phyloP scores from a whole-genome alignment of 2,329 filamentous ascomycete species.

The Reticulascus tulasneorum region DNA sequence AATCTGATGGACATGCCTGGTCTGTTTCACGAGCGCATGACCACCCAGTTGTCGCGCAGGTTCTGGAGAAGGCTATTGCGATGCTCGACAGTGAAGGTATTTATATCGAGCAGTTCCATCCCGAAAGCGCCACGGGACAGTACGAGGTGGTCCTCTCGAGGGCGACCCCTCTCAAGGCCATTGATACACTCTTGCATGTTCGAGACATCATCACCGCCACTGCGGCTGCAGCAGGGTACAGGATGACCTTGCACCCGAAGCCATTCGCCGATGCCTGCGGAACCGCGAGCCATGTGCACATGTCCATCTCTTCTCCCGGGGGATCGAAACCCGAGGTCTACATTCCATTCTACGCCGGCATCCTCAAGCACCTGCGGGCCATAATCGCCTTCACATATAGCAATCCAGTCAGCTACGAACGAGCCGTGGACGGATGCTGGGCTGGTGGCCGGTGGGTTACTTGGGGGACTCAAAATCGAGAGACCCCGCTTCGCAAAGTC shows the following conservation, averaged over 20 bases:
- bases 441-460: slow-evolving; percentile 73
- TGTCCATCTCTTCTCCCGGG: slow-evolving; percentile 55
- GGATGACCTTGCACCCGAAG: slow-evolving; percentile 71
- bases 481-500: slow-evolving; percentile 68
- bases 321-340: slow-evolving; percentile 42
- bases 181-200: slow-evolving; percentile 68
- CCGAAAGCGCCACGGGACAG: slow-evolving; percentile 69
- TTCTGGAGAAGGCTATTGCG: slow-evolving; percentile 63
- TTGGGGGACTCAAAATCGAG: slow-evolving; percentile 80
- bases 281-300: slow-evolving; percentile 66
- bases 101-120: slow-evolving; percentile 67
- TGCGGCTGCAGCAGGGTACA: slow-evolving; percentile 57
- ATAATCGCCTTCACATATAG: slow-evolving; percentile 68
- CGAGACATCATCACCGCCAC: slow-evolving; percentile 65
- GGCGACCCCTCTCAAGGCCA: slow-evolving; percentile 58
- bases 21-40: slow-evolving; percentile 61
- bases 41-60: slow-evolving; percentile 48
- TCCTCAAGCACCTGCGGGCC: slow-evolving; percentile 62
- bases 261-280: slow-evolving; percentile 56
- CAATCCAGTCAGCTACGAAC: slow-evolving; percentile 63
- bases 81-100: slow-evolving; percentile 60
- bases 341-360: slow-evolving; percentile 66
- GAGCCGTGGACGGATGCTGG: slow-evolving; percentile 68
- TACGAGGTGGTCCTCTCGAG: slow-evolving; percentile 73
- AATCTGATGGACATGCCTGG: slow-evolving; percentile 68